Conservation (phyloP, 768 basidiomycete species). For the Sarcodon sp. region DNA sequence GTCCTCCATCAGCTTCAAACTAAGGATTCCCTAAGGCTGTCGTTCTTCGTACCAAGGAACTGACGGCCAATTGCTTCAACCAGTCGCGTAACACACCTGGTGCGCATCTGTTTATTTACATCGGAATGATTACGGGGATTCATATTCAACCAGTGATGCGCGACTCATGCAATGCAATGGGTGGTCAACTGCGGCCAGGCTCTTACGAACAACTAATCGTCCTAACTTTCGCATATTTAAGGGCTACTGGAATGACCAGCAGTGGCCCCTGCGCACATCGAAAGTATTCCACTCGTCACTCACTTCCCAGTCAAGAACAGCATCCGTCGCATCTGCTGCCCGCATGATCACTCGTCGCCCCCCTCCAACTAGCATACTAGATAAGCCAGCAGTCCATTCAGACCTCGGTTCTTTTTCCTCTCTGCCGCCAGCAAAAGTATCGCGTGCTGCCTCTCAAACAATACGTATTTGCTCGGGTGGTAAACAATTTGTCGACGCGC, state of each 20-base stretch:
- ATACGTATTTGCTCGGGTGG: conserved; percentile 30
- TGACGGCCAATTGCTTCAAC: too few species aligned
- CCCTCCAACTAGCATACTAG: neutral
- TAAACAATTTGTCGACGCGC: conserved; percentile 28
- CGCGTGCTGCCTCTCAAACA: conserved; percentile 33
- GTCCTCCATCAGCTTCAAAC: too few species aligned
- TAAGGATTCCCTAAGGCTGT: too few species aligned
- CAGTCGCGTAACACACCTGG: too few species aligned
- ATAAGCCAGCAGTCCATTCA: conserved; percentile 1
- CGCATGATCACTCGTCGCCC: neutral
- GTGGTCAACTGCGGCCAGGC: conserved; percentile 26
- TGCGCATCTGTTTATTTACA: too few species aligned
- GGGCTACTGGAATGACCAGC: conserved; percentile 1
- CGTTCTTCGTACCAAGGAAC: too few species aligned
- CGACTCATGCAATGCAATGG: conserved; percentile 63
- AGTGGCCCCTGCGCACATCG: neutral
- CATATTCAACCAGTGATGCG: conserved; percentile 32
- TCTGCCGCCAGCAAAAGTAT: conserved; percentile 8
- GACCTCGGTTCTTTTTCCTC: neutral
- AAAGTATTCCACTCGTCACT: neutral
- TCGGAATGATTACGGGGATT: too few species aligned
- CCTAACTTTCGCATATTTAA: conserved; percentile 22
- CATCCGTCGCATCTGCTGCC: neutral
- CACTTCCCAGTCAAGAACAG: neutral
- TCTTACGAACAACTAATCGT: neutral